Conservation (phyloP, 2,329 filamentous ascomycete genomes). For the Eutypella sp. region DNA sequence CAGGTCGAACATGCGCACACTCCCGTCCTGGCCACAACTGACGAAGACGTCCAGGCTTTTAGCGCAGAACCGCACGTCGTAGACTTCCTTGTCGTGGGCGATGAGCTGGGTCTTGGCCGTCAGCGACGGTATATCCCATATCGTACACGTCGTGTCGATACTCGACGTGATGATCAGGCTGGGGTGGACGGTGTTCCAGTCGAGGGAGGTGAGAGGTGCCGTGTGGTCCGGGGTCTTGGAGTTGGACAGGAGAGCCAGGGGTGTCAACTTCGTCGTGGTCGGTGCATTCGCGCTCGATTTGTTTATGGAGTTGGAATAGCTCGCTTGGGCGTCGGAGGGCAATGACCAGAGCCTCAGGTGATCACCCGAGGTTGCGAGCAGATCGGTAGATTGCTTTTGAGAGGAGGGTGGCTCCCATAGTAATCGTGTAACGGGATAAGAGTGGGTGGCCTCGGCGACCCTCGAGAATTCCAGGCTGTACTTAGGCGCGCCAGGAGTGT, state of each 20-base stretch:
- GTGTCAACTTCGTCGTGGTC: conserved; percentile 75
- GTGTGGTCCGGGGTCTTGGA: conserved; percentile 98
- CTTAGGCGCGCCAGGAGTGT: conserved; percentile 64
- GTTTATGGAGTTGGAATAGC: conserved; percentile 63
- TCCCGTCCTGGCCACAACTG: conserved; percentile 94
- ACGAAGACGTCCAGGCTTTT: conserved; percentile 99
- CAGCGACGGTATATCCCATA: conserved; percentile 97
- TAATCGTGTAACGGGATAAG: conserved; percentile 92
- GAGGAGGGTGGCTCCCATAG: conserved; percentile 94
- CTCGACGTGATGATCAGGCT: conserved; percentile 98
- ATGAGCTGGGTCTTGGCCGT: conserved; percentile 98
- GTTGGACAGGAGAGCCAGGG: conserved; percentile 88
- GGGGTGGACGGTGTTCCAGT: conserved; percentile 97
- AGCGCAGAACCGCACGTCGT: conserved; percentile 95
- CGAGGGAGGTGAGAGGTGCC: conserved; percentile 88
- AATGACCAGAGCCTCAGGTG: conserved; percentile 92
- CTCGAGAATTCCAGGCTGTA: conserved; percentile 86
- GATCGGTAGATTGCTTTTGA: conserved; percentile 90
- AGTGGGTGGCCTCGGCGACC: conserved; percentile 93
- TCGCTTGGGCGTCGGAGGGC: conserved; percentile 58
- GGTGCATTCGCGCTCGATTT: conserved; percentile 54
- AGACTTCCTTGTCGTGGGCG: conserved; percentile 98
- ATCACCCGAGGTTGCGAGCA: conserved; percentile 91
- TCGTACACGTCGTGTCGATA: conserved; percentile 98
- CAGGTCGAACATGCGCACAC: conserved; percentile 97